Evolutionary conservation across 257 asterid species (phyloP).

Genomic region (Primulina eburnea): DNA sequence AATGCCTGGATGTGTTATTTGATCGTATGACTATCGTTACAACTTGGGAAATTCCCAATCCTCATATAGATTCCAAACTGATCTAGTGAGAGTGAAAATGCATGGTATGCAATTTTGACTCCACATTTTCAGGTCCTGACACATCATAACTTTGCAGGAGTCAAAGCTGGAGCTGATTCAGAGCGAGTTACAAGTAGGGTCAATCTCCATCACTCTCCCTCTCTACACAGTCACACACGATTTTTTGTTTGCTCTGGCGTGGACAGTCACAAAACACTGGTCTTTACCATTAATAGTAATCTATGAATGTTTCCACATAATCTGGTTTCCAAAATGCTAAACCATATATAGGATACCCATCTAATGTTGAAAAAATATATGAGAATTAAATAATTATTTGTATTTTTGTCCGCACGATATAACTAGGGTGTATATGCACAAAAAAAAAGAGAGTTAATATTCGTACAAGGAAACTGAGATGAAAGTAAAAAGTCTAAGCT

Average conservation of each 20-base stretch:
- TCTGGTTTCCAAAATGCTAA: neutral
- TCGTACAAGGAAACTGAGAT: neutral
- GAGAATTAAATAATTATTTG: too few species aligned
- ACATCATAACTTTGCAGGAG: constrained; percentile 56
- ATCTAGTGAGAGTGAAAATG: constrained; percentile 5
- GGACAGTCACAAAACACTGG: neutral
- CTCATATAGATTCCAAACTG: neutral
- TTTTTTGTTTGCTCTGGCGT: neutral
- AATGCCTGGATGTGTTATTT: neutral
- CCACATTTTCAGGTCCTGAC: constrained; percentile 25
- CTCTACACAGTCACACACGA: neutral
- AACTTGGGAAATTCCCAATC: neutral
- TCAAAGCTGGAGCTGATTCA: constrained; percentile 67
- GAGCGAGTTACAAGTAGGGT: constrained; percentile 60
- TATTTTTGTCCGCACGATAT: neutral
- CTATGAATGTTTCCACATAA: neutral
- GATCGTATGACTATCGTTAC: neutral
- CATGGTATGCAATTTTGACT: constrained; percentile 18
- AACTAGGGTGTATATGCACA: neutral
- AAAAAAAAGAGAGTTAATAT: neutral
- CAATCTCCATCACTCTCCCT: constrained; percentile 26
- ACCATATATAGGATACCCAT: neutral
- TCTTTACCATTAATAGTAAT: too few species aligned
- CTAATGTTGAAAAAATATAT: neutral
- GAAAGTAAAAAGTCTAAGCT: neutral